Conservation (phyloP, 2,329 filamentous ascomycete species). For the Metarhizium guizhouense region DNA sequence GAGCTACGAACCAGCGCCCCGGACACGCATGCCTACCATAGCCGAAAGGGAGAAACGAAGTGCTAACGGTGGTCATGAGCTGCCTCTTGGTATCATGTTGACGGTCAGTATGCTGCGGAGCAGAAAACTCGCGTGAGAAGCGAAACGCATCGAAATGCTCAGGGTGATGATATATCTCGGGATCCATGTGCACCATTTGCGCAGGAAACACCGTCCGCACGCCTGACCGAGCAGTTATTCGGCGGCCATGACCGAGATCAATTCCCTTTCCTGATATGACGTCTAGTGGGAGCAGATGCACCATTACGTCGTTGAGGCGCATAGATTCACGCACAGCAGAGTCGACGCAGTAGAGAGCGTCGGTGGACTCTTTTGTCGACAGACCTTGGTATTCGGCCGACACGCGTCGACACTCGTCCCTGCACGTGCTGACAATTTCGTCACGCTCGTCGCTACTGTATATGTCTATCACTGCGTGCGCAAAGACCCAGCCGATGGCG, state of each 20-base stretch:
- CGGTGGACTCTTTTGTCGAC: not conserved
- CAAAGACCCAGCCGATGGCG: not conserved
- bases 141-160: constrained; percentile 2
- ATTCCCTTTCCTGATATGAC: not conserved
- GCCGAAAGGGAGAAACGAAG: not conserved
- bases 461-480: not conserved
- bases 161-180: not conserved
- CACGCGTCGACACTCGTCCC: not conserved
- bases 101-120: not conserved
- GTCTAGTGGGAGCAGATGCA: not conserved
- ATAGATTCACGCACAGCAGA: constrained; percentile 4
- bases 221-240: not conserved
- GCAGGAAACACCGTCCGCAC: not conserved
- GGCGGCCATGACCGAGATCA: not conserved
- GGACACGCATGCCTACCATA: constrained; percentile 2
- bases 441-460: not conserved
- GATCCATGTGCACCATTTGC: constrained; percentile 1
- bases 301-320: not conserved
- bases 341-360: not conserved
- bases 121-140: not conserved
- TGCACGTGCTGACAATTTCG: not conserved
- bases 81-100: not conserved
- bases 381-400: not conserved
- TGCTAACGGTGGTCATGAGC: not conserved
- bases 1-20: not conserved